Evolutionary conservation across 1,284 basidiomycete genomes (phyloP), one percentile per base, ranked within the genome.

Genomic region (Microbotryum violaceum): DNA sequence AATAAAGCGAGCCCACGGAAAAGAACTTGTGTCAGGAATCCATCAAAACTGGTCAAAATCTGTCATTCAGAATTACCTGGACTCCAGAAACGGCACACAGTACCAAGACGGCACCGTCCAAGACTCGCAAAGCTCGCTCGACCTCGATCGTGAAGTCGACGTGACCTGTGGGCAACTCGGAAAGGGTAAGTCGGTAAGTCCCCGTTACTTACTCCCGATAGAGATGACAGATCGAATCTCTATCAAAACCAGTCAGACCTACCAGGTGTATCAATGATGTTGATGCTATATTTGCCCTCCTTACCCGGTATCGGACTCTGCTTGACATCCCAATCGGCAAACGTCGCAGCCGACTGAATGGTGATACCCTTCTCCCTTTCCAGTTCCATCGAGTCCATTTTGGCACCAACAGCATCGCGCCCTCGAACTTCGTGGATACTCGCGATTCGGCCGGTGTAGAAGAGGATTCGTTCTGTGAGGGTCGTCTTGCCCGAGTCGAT

Each of bases 81-180:
- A 99, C 96, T 70, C 96, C 96, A 59, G 90, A 87, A 51, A 97
- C 94, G 27, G 96, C 92, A 79, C 96, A 98, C 45, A 98, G 81
- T 27, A 99, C 96, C 70, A 99, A 77, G 55, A 97, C 89, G 52
- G 96, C 96, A 68, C 96, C 96, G 75, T 98, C 96, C 61, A 99
- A 79, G 10, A 98, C 96, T 68, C 96, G 86, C 56, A 99, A 79
- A 42, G 96, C 96, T 33, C 96, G 85, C 77, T 99, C 96, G 8
- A 98, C 96, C 77, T 98, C 96, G 72, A 98, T 98, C 4, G 96
- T 99, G 74, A 99, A 98, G 76, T 99, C 96, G 70, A 99, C 96
- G 81, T 98, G 96, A 70, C 91, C 89, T 89, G 62, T 6, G 2
- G 42, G 12, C 25, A 18, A 37, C 18, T 37, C 42, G 16, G 37